Conservation (phyloP, 495 filamentous ascomycete genomes). For the Diplogelasinospora grovesii region DNA sequence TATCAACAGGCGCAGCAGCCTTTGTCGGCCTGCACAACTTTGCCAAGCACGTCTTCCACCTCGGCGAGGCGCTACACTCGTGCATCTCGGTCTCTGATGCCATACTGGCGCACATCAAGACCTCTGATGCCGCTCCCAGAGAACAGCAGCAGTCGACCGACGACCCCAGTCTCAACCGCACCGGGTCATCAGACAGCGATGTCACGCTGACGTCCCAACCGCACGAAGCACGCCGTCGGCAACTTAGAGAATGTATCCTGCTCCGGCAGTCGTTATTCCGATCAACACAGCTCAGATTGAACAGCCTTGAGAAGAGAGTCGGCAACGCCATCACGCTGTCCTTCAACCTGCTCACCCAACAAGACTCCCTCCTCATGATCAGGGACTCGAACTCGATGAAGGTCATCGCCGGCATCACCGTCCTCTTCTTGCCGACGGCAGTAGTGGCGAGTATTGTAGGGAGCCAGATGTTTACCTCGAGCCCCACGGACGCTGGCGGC, state of each 20-base stretch:
- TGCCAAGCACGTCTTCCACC: constrained; percentile 12
- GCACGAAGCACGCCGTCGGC: not conserved
- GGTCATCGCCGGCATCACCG: constrained; percentile 14
- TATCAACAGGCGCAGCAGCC: not conserved
- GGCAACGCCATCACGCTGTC: constrained; percentile 12
- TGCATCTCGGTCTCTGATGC: constrained; percentile 1
- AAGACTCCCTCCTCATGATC: constrained; percentile 13
- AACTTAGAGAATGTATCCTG: constrained; percentile 1
- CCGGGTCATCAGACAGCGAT: not conserved
- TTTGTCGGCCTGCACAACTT: constrained; percentile 13
- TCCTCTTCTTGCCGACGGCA: constrained; percentile 16
- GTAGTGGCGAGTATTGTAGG: constrained; percentile 12
- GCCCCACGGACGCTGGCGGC: not conserved
- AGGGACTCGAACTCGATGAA: constrained; percentile 12
- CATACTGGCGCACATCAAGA: not conserved
- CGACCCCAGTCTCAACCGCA: too few species aligned
- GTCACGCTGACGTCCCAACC: not conserved
- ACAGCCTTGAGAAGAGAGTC: constrained; percentile 11
- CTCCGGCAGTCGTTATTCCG: constrained; percentile 9
- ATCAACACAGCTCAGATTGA: constrained; percentile 10
- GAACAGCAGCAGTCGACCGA: too few species aligned
- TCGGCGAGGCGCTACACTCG: constrained; percentile 3
- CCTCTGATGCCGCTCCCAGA: too few species aligned
- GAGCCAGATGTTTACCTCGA: constrained; percentile 7
- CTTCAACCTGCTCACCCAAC: constrained; percentile 16